Percentiles rank a stretch among this genome's conserved stretches.
phyloP scores from a whole-genome alignment of 2,329 filamentous ascomycete genomes.

The Lachnellula cervina region DNA sequence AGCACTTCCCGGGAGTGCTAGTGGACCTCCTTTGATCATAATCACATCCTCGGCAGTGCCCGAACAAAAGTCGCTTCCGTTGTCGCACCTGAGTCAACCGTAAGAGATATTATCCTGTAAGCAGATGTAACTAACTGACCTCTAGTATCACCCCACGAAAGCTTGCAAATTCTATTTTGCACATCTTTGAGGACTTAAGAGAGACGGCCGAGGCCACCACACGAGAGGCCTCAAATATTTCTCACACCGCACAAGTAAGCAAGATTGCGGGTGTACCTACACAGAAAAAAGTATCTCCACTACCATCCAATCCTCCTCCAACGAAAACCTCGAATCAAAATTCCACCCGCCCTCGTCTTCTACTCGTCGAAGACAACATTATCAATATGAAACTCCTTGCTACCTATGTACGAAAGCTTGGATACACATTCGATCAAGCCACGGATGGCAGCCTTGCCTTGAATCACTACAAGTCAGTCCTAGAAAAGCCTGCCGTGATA shows the following conservation, averaged over 20 bases:
- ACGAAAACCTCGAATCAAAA: too few species aligned
- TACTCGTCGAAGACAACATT: slow-evolving; percentile 38
- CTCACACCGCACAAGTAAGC: background rate
- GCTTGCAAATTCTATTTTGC: background rate
- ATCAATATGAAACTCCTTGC: slow-evolving; percentile 37
- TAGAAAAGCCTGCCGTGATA: slow-evolving; percentile 34
- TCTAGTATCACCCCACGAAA: background rate
- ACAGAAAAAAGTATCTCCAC: background rate
- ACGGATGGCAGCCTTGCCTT: slow-evolving; percentile 44
- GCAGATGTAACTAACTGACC: background rate
- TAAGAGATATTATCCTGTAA: background rate
- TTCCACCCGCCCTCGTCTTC: slow-evolving; percentile 19
- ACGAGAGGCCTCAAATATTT: too few species aligned
- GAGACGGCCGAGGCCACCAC: background rate
- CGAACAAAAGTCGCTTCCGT: background rate
- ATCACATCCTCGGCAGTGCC: background rate
- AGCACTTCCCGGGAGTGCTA: background rate
- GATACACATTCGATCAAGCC: slow-evolving; percentile 36
- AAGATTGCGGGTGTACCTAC: background rate
- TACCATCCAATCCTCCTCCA: background rate
- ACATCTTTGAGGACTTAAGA: background rate
- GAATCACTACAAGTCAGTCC: slow-evolving; percentile 22
- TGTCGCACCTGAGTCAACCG: background rate
- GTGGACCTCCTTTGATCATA: background rate
- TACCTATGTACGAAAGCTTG: slow-evolving; percentile 33